These are phyloP conservation scores for Cajanus cajan DNA, from an alignment of 306 rosid species.

Conservation along the genomic window DNA sequence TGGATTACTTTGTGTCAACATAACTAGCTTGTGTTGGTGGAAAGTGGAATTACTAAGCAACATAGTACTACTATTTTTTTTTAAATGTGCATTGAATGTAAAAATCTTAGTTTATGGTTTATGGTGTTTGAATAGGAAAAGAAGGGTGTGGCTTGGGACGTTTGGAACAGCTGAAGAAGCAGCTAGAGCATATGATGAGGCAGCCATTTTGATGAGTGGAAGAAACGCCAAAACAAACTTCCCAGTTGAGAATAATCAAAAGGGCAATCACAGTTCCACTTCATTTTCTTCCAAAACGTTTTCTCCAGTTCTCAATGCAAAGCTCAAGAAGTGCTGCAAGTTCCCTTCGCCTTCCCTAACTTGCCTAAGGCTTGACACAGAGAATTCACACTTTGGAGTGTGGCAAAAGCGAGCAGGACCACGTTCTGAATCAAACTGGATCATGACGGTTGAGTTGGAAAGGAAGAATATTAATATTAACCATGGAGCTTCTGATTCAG, in stretches of 20 bases:
- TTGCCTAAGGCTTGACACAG: slow-evolving; percentile 78
- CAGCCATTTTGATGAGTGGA: slow-evolving; percentile 82
- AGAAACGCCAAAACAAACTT: slow-evolving; percentile 83
- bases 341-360: slow-evolving; percentile 75
- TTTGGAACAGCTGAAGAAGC: slow-evolving; percentile 87
- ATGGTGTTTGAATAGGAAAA: slow-evolving; percentile 58
- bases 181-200: slow-evolving; percentile 88
- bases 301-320: slow-evolving; percentile 58
- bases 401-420: slow-evolving; percentile 77
- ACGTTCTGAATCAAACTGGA: slow-evolving; percentile 65
- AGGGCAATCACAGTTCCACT: not conserved
- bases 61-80: not conserved
- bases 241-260: slow-evolving; percentile 40
- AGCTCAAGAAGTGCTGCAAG: slow-evolving; percentile 64
- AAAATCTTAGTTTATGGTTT: not conserved
- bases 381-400: slow-evolving; percentile 74
- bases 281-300: slow-evolving; percentile 38
- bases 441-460: slow-evolving; percentile 76
- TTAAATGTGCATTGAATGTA: not conserved
- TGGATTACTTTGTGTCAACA: not conserved
- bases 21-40: not conserved
- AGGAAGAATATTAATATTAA: slow-evolving; percentile 31
- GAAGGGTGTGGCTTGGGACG: slow-evolving; percentile 96
- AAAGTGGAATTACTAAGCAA: not conserved
- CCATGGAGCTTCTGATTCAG: not conserved